These are phyloP conservation scores for Diaporthe velutina DNA, from an alignment of 2,329 filamentous ascomycete species.

Conservation along the genomic window DNA sequence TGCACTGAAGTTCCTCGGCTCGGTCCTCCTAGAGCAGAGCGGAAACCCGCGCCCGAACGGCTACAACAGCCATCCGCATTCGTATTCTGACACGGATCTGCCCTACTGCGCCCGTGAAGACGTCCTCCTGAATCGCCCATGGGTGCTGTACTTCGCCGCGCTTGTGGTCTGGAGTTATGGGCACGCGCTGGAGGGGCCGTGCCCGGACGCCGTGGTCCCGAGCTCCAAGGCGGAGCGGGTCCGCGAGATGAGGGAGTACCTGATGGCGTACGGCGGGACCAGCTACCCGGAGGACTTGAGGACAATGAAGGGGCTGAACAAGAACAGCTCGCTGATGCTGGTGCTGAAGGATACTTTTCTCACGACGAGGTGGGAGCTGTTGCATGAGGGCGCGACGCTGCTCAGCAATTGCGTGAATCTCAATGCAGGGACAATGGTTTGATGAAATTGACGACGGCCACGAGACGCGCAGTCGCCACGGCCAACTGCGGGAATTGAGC, in stretches of 20 bases:
- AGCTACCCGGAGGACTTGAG: constrained; percentile 83
- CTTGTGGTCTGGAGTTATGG: constrained; percentile 97
- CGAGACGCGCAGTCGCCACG: background rate
- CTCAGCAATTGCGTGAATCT: constrained; percentile 83
- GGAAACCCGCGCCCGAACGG: constrained; percentile 53
- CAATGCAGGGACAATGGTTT: constrained; percentile 56
- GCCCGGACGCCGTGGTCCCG: constrained; percentile 66
- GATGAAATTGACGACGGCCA: background rate
- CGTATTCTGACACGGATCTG: constrained; percentile 47
- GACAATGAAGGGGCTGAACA: constrained; percentile 80
- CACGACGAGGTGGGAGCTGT: constrained; percentile 88
- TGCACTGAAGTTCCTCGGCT: constrained; percentile 87
- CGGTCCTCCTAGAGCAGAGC: constrained; percentile 77
- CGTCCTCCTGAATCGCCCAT: constrained; percentile 89
- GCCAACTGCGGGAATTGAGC: background rate
- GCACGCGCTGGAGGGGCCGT: constrained; percentile 87
- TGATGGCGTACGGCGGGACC: constrained; percentile 79
- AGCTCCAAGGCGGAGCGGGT: constrained; percentile 74
- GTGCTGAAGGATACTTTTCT: constrained; percentile 85
- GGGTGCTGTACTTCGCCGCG: constrained; percentile 94
- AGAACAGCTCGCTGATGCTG: constrained; percentile 84
- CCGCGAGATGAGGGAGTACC: constrained; percentile 83
- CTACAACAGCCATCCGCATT: constrained; percentile 46
- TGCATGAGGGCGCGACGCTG: constrained; percentile 87
- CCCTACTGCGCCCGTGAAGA: constrained; percentile 89